A percentile compares a stretch with the other conserved stretches of the same genome.
Conservation (phyloP, 2,329 filamentous ascomycete genomes). For the Calonectria henricotiae region DNA sequence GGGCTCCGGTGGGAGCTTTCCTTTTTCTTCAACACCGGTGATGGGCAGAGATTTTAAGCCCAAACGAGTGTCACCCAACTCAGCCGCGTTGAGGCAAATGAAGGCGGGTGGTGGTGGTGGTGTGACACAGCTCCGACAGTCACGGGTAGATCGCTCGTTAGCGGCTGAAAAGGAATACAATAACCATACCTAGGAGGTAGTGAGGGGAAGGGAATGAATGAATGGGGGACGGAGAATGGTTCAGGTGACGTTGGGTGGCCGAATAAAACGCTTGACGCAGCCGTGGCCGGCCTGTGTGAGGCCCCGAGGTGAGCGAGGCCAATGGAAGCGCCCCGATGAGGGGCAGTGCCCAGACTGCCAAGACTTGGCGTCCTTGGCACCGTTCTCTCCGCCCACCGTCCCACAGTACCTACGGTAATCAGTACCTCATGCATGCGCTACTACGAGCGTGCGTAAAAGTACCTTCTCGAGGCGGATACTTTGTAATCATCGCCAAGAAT, state of each 20-base stretch:
- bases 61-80: conserved; percentile 19
- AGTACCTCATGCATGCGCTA: conserved; percentile 31
- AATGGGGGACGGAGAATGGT: conserved; percentile 38
- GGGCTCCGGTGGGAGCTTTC: conserved; percentile 11
- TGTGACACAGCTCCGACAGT: conserved; percentile 5
- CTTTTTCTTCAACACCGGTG: conserved; percentile 20
- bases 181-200: conserved; percentile 4
- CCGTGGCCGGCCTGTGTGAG: conserved; percentile 54
- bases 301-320: conserved; percentile 50
- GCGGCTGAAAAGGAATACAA: conserved; percentile 16
- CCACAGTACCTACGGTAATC: conserved; percentile 41
- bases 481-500: conserved; percentile 51
- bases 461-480: conserved; percentile 41
- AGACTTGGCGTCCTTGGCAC: conserved; percentile 60
- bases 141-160: conserved; percentile 16
- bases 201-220: conserved; percentile 30
- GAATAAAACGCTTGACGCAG: conserved; percentile 54
- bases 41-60: conserved; percentile 13
- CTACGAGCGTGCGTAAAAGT: not conserved
- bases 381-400: conserved; percentile 51
- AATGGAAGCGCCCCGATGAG: conserved; percentile 55
- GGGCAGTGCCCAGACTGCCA: conserved; percentile 60
- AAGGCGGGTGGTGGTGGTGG: conserved; percentile 3
- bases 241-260: conserved; percentile 52
- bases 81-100: conserved; percentile 1